Evolutionary conservation across 1,284 basidiomycete species (phyloP).

Genomic region (Ustilago crameri): DNA sequence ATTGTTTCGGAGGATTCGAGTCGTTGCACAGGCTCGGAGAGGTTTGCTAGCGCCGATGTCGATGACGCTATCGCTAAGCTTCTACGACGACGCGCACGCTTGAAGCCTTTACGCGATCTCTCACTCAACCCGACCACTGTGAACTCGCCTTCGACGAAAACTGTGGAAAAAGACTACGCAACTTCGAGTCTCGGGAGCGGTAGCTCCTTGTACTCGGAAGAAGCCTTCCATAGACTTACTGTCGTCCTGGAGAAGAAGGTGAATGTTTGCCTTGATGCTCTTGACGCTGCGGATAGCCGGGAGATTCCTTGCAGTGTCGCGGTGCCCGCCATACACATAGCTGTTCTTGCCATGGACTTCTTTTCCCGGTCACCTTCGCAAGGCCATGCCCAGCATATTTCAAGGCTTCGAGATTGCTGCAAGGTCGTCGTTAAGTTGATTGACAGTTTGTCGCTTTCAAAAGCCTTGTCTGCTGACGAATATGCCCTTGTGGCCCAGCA

Average conservation of each 20-base stretch:
- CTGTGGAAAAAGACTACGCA: background rate
- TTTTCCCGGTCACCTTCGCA: constrained; percentile 3
- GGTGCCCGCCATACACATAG: constrained; percentile 13
- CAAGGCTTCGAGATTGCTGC: constrained; percentile 14
- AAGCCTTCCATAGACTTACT: constrained; percentile 16
- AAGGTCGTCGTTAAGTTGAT: constrained; percentile 12
- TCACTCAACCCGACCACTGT: background rate
- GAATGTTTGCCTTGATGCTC: constrained; percentile 10
- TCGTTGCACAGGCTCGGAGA: background rate
- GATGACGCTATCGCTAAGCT: constrained; percentile 10
- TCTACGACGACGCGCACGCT: constrained; percentile 9
- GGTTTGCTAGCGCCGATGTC: background rate
- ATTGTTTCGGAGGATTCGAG: constrained; percentile 12
- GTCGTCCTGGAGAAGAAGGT: constrained; percentile 27
- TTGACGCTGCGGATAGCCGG: constrained; percentile 2
- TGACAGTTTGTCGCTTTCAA: constrained; percentile 3
- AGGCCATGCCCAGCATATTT: background rate
- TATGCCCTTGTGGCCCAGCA: constrained; percentile 17
- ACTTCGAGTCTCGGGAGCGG: background rate
- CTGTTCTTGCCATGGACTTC: constrained; percentile 17
- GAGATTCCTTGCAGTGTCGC: background rate
- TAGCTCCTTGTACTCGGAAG: constrained; percentile 5
- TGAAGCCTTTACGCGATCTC: constrained; percentile 21
- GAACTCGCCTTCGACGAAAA: background rate
- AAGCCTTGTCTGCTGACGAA: background rate